A percentile compares a stretch with the other conserved stretches of the same genome.
Conservation (phyloP, 2,329 filamentous ascomycete genomes). For the Trichophyton equinum region DNA sequence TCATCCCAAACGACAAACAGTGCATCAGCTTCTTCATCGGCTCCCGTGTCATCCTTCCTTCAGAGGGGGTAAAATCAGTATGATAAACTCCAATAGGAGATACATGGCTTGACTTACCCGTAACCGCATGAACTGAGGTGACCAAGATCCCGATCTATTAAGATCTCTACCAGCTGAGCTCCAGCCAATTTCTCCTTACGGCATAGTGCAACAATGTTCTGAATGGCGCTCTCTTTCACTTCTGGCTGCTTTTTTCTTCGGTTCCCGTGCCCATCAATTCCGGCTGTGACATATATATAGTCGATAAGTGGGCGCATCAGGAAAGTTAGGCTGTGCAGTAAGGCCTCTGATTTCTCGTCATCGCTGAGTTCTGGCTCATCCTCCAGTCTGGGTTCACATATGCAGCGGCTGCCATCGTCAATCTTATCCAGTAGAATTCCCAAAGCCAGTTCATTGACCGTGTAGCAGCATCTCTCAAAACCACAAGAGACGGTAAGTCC, state of each 20-base stretch:
- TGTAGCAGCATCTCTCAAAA: slow-evolving; percentile 56
- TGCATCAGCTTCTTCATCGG: not conserved
- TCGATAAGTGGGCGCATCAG: not conserved
- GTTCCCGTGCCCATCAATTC: too few species aligned
- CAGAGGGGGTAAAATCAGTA: not conserved
- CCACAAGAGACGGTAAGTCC: slow-evolving; percentile 62
- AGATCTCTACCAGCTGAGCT: not conserved
- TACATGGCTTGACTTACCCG: not conserved
- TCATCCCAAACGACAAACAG: slow-evolving; percentile 26
- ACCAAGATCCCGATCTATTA: not conserved
- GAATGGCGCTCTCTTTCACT: not conserved
- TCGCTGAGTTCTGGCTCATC: not conserved
- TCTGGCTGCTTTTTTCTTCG: not conserved
- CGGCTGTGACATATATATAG: not conserved
- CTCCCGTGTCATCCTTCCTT: not conserved
- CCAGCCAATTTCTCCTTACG: not conserved
- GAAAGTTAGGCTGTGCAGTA: not conserved
- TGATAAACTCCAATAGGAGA: not conserved
- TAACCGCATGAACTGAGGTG: not conserved
- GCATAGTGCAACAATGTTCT: not conserved
- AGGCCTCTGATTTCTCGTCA: too few species aligned
- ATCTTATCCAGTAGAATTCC: slow-evolving; percentile 64
- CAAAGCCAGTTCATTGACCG: slow-evolving; percentile 75
- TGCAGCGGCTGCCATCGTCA: slow-evolving; percentile 19
- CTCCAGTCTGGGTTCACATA: not conserved